These are phyloP conservation scores for Euphorbia schlechtendalii DNA, from an alignment of 441 rosid species.

Conservation along the genomic window DNA sequence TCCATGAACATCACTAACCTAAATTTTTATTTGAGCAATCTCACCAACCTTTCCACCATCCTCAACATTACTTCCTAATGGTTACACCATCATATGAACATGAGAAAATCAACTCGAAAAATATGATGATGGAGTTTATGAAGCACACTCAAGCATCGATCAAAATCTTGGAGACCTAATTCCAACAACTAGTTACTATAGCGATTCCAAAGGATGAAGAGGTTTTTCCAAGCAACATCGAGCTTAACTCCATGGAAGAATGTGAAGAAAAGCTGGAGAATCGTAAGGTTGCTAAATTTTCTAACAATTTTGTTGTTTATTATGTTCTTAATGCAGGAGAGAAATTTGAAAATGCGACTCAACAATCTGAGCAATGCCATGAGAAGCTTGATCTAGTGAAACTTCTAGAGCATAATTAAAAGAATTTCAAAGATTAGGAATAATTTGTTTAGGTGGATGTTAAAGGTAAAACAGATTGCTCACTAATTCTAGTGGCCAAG, in stretches of 20 bases:
- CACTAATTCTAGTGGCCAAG: neutral
- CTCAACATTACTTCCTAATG: neutral
- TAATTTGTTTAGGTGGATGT: neutral
- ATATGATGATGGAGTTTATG: neutral
- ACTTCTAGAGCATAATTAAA: neutral
- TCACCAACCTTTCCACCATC: neutral
- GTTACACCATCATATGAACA: neutral
- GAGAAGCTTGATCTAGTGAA: neutral
- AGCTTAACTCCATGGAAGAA: neutral
- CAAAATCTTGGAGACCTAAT: neutral
- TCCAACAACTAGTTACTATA: neutral
- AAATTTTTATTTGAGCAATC: too few species aligned
- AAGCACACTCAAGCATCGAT: neutral
- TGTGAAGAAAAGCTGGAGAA: too few species aligned
- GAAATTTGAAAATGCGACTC: neutral
- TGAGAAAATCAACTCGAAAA: neutral
- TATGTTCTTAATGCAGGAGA: neutral
- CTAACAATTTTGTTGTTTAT: neutral
- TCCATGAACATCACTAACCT: neutral
- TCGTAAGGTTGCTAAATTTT: neutral
- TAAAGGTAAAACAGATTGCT: neutral
- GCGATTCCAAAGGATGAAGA: neutral
- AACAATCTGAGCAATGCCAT: neutral
- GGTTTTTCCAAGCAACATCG: neutral
- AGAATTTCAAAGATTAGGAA: neutral